Conservation (phyloP, 306 rosid species). For the Begonia peltatifolia region DNA sequence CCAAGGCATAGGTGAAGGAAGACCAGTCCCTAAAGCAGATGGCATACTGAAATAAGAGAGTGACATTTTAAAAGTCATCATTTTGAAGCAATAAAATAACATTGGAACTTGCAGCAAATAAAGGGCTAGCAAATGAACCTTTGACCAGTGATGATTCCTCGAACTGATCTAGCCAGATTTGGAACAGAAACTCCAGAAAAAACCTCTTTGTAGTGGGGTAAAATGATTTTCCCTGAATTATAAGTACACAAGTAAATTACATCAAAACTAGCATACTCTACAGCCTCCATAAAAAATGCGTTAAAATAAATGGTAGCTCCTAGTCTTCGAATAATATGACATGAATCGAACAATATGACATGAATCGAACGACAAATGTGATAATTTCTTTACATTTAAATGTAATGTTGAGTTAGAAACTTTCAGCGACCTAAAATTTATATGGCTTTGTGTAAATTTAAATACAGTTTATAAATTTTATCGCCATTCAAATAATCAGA, state of each 20-base stretch:
- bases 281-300: neutral
- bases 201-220: constrained; percentile 27
- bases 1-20: constrained; percentile 77
- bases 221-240: constrained; percentile 26
- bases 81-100: constrained; percentile 4
- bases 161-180: constrained; percentile 24
- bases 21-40: constrained; percentile 30
- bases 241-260: constrained; percentile 3
- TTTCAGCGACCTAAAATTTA: no score
- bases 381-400: neutral
- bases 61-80: constrained; percentile 4
- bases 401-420: no score
- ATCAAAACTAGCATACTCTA: neutral
- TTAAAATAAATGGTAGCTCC: neutral
- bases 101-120: neutral
- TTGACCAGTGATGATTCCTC: constrained; percentile 67
- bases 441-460: no score
- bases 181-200: constrained; percentile 24
- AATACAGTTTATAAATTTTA: no score
- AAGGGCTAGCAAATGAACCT: constrained; percentile 25
- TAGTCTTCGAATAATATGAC: no score
- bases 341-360: no score
- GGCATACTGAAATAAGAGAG: constrained; percentile 30
- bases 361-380: no score
- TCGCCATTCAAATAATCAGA: neutral